These are phyloP conservation scores for Filosporella fistucella DNA, from an alignment of 495 filamentous ascomycete genomes.

Conservation along the genomic window DNA sequence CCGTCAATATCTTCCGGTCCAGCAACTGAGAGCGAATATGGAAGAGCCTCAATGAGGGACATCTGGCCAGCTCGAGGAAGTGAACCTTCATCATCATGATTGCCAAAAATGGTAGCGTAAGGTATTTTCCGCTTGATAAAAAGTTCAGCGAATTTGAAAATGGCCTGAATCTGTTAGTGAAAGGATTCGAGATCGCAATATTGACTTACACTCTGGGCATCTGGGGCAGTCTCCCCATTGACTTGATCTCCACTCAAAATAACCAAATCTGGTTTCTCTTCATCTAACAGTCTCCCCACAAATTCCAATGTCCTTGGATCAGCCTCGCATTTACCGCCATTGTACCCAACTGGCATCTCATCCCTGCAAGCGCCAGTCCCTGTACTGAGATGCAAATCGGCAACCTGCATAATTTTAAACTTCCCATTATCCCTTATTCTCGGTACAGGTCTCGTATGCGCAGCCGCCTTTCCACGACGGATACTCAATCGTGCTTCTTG, in stretches of 20 bases:
- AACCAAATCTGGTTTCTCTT: conserved; percentile 89
- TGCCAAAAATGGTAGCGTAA: conserved; percentile 92
- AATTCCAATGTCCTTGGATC: conserved; percentile 92
- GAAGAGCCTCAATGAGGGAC: conserved; percentile 77
- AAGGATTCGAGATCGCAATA: conserved; percentile 6
- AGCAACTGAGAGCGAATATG: conserved; percentile 79
- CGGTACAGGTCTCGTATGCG: conserved; percentile 60
- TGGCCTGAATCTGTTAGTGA: conserved; percentile 44
- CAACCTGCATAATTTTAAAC: conserved; percentile 94
- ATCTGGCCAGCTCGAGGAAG: conserved; percentile 73
- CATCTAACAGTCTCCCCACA: conserved; percentile 72
- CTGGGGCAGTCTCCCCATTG: conserved; percentile 87
- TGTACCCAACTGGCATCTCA: conserved; percentile 59
- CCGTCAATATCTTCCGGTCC: conserved; percentile 83
- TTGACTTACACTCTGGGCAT: conserved; percentile 68
- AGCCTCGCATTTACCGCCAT: conserved; percentile 76
- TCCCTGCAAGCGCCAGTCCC: conserved; percentile 83
- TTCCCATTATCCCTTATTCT: conserved; percentile 81
- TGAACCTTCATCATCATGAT: conserved; percentile 93
- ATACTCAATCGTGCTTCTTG: conserved; percentile 70
- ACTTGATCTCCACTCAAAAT: conserved; percentile 91
- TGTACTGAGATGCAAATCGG: conserved; percentile 88
- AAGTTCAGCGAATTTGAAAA: conserved; percentile 89
- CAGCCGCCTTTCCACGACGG: conserved; percentile 60
- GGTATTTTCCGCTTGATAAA: conserved; percentile 85